These are phyloP conservation scores for Xerophyta viscosa DNA, from an alignment of 106 monocot genomes.

Conservation along the genomic window DNA sequence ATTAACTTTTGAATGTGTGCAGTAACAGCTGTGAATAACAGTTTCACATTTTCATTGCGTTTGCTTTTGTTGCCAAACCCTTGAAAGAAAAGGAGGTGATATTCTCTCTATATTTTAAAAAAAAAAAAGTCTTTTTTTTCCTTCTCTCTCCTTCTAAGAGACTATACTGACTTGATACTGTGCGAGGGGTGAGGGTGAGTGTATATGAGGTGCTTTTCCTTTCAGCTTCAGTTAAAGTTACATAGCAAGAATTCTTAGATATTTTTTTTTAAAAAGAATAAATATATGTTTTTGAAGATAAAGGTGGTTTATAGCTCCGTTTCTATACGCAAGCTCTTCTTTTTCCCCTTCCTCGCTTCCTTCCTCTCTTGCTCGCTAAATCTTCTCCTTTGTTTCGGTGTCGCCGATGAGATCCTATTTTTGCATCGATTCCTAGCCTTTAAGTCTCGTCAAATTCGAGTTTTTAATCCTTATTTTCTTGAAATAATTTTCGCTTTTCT, in stretches of 20 bases:
- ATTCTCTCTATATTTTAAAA: constrained; percentile 1
- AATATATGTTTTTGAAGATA: constrained; percentile 18
- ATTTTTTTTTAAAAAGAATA: constrained; percentile 39
- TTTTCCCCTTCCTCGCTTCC: not conserved
- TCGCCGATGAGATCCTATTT: too few species aligned
- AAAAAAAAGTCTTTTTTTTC: not conserved
- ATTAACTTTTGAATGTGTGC: constrained; percentile 16
- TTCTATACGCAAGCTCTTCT: not conserved
- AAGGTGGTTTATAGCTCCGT: constrained; percentile 12
- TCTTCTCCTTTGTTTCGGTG: not conserved
- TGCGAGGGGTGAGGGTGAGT: constrained; percentile 14
- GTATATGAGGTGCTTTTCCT: constrained; percentile 9
- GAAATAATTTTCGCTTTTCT: not conserved
- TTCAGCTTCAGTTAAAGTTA: too few species aligned
- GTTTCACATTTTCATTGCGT: constrained; percentile 25
- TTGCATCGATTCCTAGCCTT: not conserved
- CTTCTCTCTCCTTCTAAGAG: constrained; percentile 5
- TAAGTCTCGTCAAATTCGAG: not conserved
- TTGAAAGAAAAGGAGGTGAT: constrained; percentile 11
- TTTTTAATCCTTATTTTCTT: too few species aligned
- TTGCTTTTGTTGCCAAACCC: constrained; percentile 27
- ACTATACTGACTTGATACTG: constrained; percentile 1
- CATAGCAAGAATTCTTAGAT: constrained; percentile 26
- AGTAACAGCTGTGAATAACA: constrained; percentile 21
- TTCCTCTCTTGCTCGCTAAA: not conserved